Percentiles rank a stretch among this genome's conserved stretches.
Conservation (phyloP, 2,329 filamentous ascomycete species). For the Hypoxylon rubiginosum region DNA sequence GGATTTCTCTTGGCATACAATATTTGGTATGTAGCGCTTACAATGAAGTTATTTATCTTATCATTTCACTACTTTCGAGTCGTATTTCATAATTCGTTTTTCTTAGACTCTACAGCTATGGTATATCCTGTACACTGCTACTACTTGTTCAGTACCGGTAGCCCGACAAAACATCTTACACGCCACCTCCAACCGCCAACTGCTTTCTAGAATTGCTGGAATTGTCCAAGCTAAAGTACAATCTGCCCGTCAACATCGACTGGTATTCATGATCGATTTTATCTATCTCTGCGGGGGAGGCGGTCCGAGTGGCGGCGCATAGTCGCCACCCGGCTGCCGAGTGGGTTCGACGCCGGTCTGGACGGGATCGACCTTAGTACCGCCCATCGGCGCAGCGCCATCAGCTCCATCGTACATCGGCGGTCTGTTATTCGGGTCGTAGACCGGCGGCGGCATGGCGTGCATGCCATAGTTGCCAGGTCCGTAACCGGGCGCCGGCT, state of each 20-base stretch:
- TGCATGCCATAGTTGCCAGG: constrained; percentile 62
- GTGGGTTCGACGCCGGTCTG: constrained; percentile 57
- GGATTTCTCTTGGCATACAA: constrained; percentile 11
- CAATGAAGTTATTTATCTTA: constrained; percentile 29
- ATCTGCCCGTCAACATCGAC: constrained; percentile 20
- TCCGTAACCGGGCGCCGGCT: constrained; percentile 46
- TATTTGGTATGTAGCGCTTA: constrained; percentile 13
- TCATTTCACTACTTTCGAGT: not conserved
- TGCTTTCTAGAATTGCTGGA: constrained; percentile 15
- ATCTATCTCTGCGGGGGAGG: constrained; percentile 57
- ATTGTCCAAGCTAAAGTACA: constrained; percentile 23
- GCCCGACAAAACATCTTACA: not conserved
- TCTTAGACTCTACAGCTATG: no score
- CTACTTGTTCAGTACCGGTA: not conserved
- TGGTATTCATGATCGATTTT: constrained; percentile 18
- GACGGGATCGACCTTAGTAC: constrained; percentile 66
- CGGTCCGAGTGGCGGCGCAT: constrained; percentile 63
- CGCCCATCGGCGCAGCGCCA: constrained; percentile 58
- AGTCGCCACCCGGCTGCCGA: constrained; percentile 52
- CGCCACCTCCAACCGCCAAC: not conserved
- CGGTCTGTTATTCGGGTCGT: constrained; percentile 69
- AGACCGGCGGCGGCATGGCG: constrained; percentile 68
- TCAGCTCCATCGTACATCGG: constrained; percentile 64
- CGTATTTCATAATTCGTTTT: not conserved
- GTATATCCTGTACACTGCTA: not conserved